A percentile compares a stretch with the other conserved stretches of the same genome.
Evolutionary conservation across 1,139 yeast genomes (phyloP).

Genomic region (Blastobotrys illinoisensis): DNA sequence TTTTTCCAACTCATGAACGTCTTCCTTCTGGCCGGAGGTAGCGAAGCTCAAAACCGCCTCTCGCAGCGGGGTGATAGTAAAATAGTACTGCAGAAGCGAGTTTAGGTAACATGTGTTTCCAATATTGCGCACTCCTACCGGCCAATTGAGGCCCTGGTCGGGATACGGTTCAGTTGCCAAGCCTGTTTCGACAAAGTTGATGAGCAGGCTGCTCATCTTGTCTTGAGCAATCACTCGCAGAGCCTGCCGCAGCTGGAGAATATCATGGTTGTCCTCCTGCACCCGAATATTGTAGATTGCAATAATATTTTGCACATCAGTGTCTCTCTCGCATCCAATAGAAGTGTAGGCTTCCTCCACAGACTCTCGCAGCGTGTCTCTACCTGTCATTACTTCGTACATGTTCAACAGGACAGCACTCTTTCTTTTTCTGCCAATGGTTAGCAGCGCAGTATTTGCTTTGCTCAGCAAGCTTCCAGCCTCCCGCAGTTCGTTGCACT

Average conservation of each 20-base stretch:
- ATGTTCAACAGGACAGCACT: constrained; percentile 37
- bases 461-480: constrained; percentile 39
- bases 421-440: constrained; percentile 53
- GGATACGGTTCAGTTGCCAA: constrained; percentile 14
- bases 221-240: constrained; percentile 30
- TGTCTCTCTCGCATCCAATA: constrained; percentile 25
- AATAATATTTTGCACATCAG: constrained; percentile 27
- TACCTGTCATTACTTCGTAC: constrained; percentile 21
- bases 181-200: constrained; percentile 25
- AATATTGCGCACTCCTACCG: constrained; percentile 87
- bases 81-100: constrained; percentile 83
- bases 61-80: constrained; percentile 76
- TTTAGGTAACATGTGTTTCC: constrained; percentile 95
- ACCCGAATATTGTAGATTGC: constrained; percentile 30
- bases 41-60: constrained; percentile 56
- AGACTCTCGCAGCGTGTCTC: constrained; percentile 36
- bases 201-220: constrained; percentile 25
- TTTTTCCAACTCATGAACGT: constrained; percentile 18
- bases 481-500: constrained; percentile 43
- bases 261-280: constrained; percentile 29
- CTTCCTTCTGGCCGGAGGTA: constrained; percentile 29
- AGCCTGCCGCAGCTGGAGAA: constrained; percentile 32
- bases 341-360: constrained; percentile 54
- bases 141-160: constrained; percentile 37
- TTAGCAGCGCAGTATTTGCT: constrained; percentile 45